Base-by-base conservation (phyloP, 495 filamentous ascomycete species). In the Aspergillus kassunensis region DNA sequence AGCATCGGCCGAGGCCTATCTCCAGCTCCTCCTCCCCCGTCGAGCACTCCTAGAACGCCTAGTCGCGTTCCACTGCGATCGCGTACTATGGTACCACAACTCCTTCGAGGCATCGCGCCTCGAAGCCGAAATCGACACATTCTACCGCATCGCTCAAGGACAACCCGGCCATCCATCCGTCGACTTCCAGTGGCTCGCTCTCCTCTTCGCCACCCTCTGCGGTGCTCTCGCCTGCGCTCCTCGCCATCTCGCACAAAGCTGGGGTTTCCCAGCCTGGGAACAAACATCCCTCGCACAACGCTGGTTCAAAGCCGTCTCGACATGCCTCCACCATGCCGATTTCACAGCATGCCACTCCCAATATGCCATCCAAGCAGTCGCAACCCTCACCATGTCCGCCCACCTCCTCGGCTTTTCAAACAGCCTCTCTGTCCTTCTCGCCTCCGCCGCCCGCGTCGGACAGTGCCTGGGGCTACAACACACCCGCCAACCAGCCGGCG, bases 361-460 rank as follows among this genome's bases (percentile, higher is more conserved):
- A 4, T 70, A 71, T 41, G 65, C 70, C 0, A 61, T 76, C 3
- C 73, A 78, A 51, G 68, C 74, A 9, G 71, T 78, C 44, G 61
- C 71, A 4, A 74, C 68, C 10, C 63, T 69, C 13, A 75, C 72
- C 2, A 69, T 73, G 18, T 67, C 70, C 20, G 74, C 74, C 4
- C 74, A 78, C 44, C 69, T 72, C 18, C 61, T 78, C 4, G 75
- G 75, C 13, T 67, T 68, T 23, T 71, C 68, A 15, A 67, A 73
- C 33, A 52, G 68, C 13, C 71, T 74, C 35, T 67, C 69, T 4
- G 68, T 69, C 6, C 52, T 67, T 2, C 66, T 75, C 44, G 68
- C 69, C 18, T 62, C 67, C 12, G 69, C 56, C 11, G 72, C 70
- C 6, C 64, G 65, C 13, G 75, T 71, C 46, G 70, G 68, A 13